These are phyloP conservation scores for Plasmopara muralis DNA, from an alignment of 352 stramenopile species.

Conservation along the genomic window DNA sequence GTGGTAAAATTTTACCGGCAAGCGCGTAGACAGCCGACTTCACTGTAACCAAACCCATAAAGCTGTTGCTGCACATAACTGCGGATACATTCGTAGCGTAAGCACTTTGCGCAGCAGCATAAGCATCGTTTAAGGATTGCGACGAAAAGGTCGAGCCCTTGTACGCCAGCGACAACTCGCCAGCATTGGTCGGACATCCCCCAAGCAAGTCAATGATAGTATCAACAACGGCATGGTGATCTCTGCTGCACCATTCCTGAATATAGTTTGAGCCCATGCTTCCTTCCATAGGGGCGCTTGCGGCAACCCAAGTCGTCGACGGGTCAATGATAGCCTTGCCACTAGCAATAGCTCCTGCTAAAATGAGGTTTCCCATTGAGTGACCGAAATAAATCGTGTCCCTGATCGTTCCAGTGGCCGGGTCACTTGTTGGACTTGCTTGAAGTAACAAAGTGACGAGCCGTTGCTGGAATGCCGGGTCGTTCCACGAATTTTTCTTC, in stretches of 20 bases:
- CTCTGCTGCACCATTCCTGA: slow-evolving; percentile 29
- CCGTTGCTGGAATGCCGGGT: slow-evolving; percentile 30
- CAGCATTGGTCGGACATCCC: slow-evolving; percentile 33
- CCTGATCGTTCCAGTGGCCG: slow-evolving; percentile 32
- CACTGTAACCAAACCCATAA: slow-evolving; percentile 24
- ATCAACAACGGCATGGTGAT: slow-evolving; percentile 15
- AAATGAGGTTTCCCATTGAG: slow-evolving; percentile 57
- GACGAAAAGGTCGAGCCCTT: slow-evolving; percentile 22
- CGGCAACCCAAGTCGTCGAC: slow-evolving; percentile 31
- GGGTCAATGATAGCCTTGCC: slow-evolving; percentile 24
- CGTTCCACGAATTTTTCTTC: slow-evolving; percentile 41
- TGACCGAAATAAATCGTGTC: slow-evolving; percentile 59
- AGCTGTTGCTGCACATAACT: slow-evolving; percentile 34
- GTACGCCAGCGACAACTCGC: slow-evolving; percentile 28
- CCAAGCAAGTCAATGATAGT: slow-evolving; percentile 31
- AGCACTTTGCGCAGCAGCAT: slow-evolving; percentile 21
- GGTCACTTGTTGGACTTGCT: slow-evolving; percentile 31
- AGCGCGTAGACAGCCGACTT: slow-evolving; percentile 27
- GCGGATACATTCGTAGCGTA: slow-evolving; percentile 22
- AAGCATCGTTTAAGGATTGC: slow-evolving; percentile 14
- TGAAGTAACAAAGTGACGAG: slow-evolving; percentile 30
- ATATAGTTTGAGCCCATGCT: slow-evolving; percentile 48
- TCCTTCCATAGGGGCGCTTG: slow-evolving; percentile 33
- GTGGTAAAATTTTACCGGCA: slow-evolving; percentile 22
- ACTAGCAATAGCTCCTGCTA: slow-evolving; percentile 35